Evolutionary conservation across 2,329 filamentous ascomycete genomes (phyloP), one percentile per base, ranked within the genome.

Genomic region (Didymosphaeria variabile): DNA sequence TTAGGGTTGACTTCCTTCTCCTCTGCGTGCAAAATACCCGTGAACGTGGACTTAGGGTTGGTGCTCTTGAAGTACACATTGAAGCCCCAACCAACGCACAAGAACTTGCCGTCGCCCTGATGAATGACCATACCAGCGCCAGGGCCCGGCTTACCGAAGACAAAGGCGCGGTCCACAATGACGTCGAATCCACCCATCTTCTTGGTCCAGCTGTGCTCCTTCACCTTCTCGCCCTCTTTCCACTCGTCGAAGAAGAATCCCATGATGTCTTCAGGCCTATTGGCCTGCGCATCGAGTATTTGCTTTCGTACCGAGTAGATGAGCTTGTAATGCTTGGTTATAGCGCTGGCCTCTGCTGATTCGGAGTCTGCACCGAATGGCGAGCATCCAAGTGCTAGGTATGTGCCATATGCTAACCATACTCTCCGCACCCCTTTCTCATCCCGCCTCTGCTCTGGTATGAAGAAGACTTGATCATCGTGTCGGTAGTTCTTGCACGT

Each of bases 371-470:
- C 80, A 5, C 80, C 69, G 21, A 74, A 74, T 0, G 72, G 72
- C 13, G 60, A 69, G 57, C 58, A 69, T 6, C 55, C 69, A 10
- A 69, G 61, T 13, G 66, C 62, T 17, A 62, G 67, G 46, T 64
- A 69, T 17, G 64, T 71, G 17, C 64, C 69, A 40, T 73, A 73
- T 1, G 70, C 71, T 8, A 62, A 58, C 72, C 72, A 74, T 6
- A 73, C 62, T 1, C 72, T 64, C 21, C 72, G 61, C 3, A 66
- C 67, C 4, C 72, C 72, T 6, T 69, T 66, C 73, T 82, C 82
- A 56, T 85, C 83, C 13, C 84, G 77, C 5, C 83, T 75, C 65
- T 85, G 84, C 71, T 86, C 84, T 0, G 84, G 84, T 40, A 86
- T 84, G 63, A 85, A 85, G 0, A 86, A 74, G 0, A 82, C 77